Evolutionary conservation across 2,329 filamentous ascomycete genomes (phyloP), one percentile per base, ranked within the genome.

Genomic region (Exophiala oligosperma): DNA sequence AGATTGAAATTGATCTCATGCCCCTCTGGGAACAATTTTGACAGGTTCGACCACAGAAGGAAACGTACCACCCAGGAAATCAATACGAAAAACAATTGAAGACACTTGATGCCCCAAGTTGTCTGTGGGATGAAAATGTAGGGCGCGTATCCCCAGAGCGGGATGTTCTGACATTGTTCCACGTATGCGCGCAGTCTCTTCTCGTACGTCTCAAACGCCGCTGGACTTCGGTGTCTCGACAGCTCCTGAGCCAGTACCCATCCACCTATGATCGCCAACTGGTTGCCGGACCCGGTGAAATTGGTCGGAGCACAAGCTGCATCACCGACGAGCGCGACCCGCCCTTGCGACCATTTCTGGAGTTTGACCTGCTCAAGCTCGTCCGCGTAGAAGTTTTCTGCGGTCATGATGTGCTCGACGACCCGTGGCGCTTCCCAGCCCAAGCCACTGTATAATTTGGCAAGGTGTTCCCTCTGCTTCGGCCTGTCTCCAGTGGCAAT

Each of bases 381-480:
- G 35, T 66, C 56, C 46, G 54, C 64, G 54, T 66, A 66, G 17
- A 64, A 64, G 26, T 66, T 61, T 8, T 61, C 49, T 26, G 64
- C 46, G 48, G 53, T 52, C 51, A 59, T 56, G 60, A 66, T 64
- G 40, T 57, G 48, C 17, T 63, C 41, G 14, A 66, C 38, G 21
- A 65, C 21, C 6, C 63, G 44, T 11, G 44, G 35, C 11, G 56
- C 47, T 41, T 64, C 56, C 61, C 61, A 65, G 52, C 61, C 51
- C 32, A 61, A 29, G 28, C 56, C 61, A 48, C 52, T 57, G 52
- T 59, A 64, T 23, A 63, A 12, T 47, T 63, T 52, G 21, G 58
- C 61, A 32, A 63, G 54, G 4, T 37, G 57, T 56, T 65, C 58
- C 38, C 64, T 64, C 49, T 64, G 63, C 49, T 59, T 60, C 41